Conservation (phyloP, 1,139 yeast genomes). For the Yamadazyma jaroonii region DNA sequence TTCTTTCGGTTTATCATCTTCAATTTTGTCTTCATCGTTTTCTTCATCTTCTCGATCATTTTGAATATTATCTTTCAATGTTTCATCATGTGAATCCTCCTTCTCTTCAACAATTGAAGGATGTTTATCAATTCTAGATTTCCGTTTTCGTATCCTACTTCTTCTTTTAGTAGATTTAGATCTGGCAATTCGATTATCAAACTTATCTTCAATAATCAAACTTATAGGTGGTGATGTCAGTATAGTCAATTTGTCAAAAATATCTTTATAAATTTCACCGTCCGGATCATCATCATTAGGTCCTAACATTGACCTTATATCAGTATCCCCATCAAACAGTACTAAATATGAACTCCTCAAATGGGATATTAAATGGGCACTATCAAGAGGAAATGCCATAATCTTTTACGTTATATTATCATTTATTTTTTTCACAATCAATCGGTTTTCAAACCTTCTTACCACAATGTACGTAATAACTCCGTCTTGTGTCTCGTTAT, state of each 20-base stretch:
- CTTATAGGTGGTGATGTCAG: slow-evolving; percentile 37
- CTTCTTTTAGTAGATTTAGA: slow-evolving; percentile 1
- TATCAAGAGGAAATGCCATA: slow-evolving; percentile 40
- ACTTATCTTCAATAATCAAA: slow-evolving; percentile 12
- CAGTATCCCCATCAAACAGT: slow-evolving; percentile 25
- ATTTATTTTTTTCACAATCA: neutral
- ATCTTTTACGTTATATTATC: too few relatives aligned
- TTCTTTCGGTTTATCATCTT: neutral
- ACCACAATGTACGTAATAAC: too few relatives aligned
- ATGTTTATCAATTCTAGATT: neutral
- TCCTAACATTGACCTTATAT: slow-evolving; percentile 21
- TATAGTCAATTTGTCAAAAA: slow-evolving; percentile 11
- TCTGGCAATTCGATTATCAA: neutral
- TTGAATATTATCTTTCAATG: neutral
- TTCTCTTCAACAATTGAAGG: slow-evolving; percentile 4
- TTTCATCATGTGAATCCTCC: slow-evolving; percentile 1
- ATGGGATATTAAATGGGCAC: slow-evolving; percentile 28
- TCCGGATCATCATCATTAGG: slow-evolving; percentile 16
- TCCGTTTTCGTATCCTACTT: slow-evolving; percentile 5
- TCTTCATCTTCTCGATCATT: slow-evolving; percentile 1
- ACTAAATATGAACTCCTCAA: slow-evolving; percentile 31
- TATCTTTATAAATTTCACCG: slow-evolving; percentile 10
- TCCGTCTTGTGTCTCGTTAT: neutral
- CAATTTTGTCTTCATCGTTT: neutral
- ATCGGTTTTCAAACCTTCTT: neutral